phyloP scores from a whole-genome alignment of 345 rosid genomes.

The Bruguiera sexangula region DNA sequence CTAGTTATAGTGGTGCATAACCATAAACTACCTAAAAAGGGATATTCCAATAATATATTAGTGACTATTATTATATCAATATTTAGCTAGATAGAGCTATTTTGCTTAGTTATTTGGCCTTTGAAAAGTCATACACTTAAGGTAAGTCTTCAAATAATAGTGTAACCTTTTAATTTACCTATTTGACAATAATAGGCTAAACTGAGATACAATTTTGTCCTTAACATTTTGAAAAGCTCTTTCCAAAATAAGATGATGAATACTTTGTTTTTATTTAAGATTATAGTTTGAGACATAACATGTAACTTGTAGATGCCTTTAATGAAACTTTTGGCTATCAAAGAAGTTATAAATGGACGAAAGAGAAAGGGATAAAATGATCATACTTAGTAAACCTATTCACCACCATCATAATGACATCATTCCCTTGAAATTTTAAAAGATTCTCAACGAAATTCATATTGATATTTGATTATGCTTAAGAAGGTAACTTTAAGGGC shows the following conservation, averaged over 20 bases:
- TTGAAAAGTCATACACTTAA: background rate
- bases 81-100: background rate
- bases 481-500: background rate
- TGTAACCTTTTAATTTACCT: background rate
- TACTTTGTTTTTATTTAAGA: background rate
- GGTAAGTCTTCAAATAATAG: background rate
- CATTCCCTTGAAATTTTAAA: background rate
- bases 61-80: background rate
- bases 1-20: background rate
- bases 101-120: background rate
- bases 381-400: background rate
- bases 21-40: background rate
- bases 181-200: background rate
- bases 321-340: background rate
- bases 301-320: background rate
- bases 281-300: background rate
- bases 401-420: background rate
- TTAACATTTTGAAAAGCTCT: background rate
- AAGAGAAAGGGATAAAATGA: background rate
- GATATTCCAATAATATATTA: background rate
- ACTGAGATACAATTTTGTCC: background rate
- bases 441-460: background rate
- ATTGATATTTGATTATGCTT: background rate
- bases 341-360: background rate
- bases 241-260: background rate